Evolutionary conservation across 768 basidiomycete genomes (phyloP).

Genomic region (Xerocomellus dryophilus): DNA sequence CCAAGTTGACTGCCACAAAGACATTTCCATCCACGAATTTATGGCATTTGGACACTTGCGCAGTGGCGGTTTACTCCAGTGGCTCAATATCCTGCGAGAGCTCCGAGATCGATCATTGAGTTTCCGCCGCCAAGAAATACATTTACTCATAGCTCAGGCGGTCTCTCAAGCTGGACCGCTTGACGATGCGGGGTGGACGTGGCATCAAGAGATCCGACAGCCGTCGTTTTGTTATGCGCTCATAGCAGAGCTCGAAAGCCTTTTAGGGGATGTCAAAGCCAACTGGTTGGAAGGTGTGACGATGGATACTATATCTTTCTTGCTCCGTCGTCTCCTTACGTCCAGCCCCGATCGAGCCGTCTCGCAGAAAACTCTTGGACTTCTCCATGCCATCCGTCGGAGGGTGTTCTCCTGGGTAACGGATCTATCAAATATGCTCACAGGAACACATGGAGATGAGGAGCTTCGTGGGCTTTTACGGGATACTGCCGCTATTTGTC

Average conservation of each 20-base stretch:
- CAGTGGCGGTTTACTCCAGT: conserved; percentile 45
- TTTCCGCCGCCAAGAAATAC: conserved; percentile 39
- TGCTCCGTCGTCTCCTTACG: conserved; percentile 37
- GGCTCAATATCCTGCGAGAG: conserved; percentile 48
- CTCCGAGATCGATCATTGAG: conserved; percentile 36
- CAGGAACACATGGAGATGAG: neutral
- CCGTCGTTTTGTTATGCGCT: conserved; percentile 24
- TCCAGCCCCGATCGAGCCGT: conserved; percentile 15
- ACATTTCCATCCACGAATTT: conserved; percentile 36
- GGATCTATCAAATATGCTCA: conserved; percentile 28
- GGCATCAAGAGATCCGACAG: conserved; percentile 13
- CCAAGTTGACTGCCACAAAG: conserved; percentile 40
- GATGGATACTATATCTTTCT: conserved; percentile 30
- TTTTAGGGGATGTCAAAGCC: conserved; percentile 28
- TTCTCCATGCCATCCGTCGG: conserved; percentile 33
- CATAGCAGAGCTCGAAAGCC: conserved; percentile 31
- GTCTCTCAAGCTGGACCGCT: conserved; percentile 40
- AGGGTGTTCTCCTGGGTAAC: conserved; percentile 36
- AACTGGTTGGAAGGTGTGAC: conserved; percentile 41
- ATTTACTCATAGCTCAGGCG: conserved; percentile 42
- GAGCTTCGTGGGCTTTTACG: conserved; percentile 9
- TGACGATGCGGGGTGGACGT: neutral
- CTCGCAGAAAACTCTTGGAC: conserved; percentile 13
- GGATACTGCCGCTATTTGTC: conserved; percentile 22
- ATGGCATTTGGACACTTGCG: conserved; percentile 35